Evolutionary conservation across 306 rosid species (phyloP).

Genomic region (Amphicarpaea edgeworthii): DNA sequence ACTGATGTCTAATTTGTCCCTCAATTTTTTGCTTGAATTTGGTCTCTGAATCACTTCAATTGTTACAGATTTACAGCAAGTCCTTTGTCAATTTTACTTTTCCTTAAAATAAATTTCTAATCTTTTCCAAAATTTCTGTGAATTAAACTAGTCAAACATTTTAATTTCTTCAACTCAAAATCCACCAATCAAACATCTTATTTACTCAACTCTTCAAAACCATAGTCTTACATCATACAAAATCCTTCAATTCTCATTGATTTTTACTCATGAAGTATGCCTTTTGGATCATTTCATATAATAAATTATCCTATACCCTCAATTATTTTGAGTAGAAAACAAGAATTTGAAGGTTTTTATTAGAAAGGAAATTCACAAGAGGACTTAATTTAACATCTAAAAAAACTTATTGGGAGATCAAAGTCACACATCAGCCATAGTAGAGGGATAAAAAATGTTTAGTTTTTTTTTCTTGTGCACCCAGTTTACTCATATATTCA

Average conservation of each 20-base stretch:
- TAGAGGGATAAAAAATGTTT: neutral
- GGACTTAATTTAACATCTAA: neutral
- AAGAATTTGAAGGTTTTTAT: neutral
- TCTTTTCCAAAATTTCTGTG: neutral
- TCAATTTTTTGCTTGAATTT: neutral
- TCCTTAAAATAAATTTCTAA: neutral
- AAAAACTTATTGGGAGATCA: neutral
- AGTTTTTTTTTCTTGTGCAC: neutral
- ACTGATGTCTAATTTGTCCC: neutral
- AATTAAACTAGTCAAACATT: neutral
- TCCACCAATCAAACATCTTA: neutral
- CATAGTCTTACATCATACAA: neutral
- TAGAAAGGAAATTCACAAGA: neutral
- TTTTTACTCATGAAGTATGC: neutral
- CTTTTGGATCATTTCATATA: neutral
- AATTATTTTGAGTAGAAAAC: neutral
- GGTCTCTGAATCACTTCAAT: neutral
- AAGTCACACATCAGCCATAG: neutral
- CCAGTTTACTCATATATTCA: constrained; percentile 23
- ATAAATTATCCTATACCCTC: neutral
- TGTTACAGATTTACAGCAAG: neutral
- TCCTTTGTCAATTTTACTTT: neutral
- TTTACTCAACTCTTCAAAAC: neutral
- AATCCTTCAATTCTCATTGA: neutral
- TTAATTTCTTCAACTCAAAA: neutral